These are phyloP conservation scores for Exsudoporus floridanus DNA, from an alignment of 1,284 basidiomycete genomes.

Conservation along the genomic window DNA sequence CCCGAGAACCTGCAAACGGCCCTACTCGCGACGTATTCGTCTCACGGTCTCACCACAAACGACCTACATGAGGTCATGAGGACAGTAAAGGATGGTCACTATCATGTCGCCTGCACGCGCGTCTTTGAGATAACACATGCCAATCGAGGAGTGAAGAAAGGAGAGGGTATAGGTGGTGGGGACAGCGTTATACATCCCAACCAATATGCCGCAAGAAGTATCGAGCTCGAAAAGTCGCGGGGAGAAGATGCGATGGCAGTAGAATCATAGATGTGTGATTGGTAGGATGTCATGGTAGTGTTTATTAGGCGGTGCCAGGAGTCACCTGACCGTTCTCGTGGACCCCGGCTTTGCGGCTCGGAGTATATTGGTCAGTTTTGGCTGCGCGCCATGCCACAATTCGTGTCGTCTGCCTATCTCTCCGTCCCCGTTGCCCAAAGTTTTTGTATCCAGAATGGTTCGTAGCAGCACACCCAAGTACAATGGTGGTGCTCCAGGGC, in stretches of 20 bases:
- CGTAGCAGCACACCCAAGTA: slow-evolving; percentile 21
- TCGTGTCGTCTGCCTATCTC: slow-evolving; percentile 34
- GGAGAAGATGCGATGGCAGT: slow-evolving; percentile 33
- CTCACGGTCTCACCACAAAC: slow-evolving; percentile 56
- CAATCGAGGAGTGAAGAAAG: slow-evolving; percentile 74
- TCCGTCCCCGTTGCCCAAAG: background rate
- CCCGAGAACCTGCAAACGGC: slow-evolving; percentile 82
- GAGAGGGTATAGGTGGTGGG: slow-evolving; percentile 84
- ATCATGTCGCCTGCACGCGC: slow-evolving; percentile 95
- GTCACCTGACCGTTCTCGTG: slow-evolving; percentile 10
- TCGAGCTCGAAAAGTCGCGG: slow-evolving; percentile 56
- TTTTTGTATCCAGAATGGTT: slow-evolving; percentile 22
- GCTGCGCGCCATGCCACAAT: slow-evolving; percentile 17
- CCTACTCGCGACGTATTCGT: slow-evolving; percentile 72
- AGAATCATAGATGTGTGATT: slow-evolving; percentile 11
- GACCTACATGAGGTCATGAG: slow-evolving; percentile 89
- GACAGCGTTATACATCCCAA: slow-evolving; percentile 97
- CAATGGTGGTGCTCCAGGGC: slow-evolving; percentile 31
- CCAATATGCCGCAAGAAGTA: slow-evolving; percentile 71
- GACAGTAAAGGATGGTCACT: slow-evolving; percentile 81
- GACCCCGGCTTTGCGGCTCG: slow-evolving; percentile 18
- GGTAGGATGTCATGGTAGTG: background rate
- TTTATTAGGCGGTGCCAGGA: slow-evolving; percentile 15
- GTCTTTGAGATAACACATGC: slow-evolving; percentile 95
- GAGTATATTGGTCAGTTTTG: slow-evolving; percentile 11